Evolutionary conservation across 805 yeast genomes (phyloP).

Genomic region (Spencermartinsiella europaea): DNA sequence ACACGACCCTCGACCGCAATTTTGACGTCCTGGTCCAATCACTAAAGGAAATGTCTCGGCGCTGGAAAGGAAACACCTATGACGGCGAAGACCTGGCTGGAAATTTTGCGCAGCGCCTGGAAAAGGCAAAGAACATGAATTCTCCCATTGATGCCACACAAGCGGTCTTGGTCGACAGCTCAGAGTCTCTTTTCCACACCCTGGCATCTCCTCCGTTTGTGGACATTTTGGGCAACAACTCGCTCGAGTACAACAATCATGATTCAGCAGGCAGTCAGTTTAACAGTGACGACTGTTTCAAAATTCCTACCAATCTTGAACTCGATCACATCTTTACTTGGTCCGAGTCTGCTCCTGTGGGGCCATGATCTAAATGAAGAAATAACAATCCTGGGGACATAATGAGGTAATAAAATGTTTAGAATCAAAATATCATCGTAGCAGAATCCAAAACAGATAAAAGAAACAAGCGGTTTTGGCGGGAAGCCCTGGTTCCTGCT

Average conservation of each 20-base stretch:
- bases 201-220: constrained; percentile 3
- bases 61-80: not conserved
- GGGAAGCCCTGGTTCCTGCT: no score
- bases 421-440: no score
- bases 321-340: constrained; percentile 5
- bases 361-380: no score
- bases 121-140: constrained; percentile 4
- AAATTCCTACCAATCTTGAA: not conserved
- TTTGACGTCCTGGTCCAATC: not conserved
- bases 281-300: not conserved
- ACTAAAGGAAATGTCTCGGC: not conserved
- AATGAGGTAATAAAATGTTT: no score
- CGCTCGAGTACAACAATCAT: not conserved
- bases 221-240: not conserved
- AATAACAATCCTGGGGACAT: no score
- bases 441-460: no score
- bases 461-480: no score
- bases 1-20: constrained; percentile 1
- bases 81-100: constrained; percentile 6
- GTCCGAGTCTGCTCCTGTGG: not conserved
- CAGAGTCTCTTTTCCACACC: constrained; percentile 1
- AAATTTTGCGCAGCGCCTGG: constrained; percentile 13
- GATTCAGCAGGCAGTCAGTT: not conserved
- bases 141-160: not conserved
- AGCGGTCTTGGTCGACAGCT: constrained; percentile 1